phyloP scores from a whole-genome alignment of 2,329 filamentous ascomycete genomes.

The Neoscytalidium dimidiatum region DNA sequence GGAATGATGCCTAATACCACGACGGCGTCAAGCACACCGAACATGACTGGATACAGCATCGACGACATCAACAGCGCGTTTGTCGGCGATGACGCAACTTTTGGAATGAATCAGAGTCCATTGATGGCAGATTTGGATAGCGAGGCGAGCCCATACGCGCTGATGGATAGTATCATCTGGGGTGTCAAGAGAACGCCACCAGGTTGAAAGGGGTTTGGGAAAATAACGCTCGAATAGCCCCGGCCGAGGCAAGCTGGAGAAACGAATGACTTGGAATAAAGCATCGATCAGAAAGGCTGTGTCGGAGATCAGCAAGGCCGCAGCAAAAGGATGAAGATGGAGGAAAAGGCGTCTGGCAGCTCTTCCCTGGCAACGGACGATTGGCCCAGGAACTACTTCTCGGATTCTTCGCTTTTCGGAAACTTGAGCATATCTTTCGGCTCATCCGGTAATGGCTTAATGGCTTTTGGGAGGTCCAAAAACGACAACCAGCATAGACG shows the following conservation, averaged over 20 bases:
- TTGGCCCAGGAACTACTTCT: too few relatives aligned
- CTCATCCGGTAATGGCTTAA: not conserved
- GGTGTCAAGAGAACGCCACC: slow-evolving; percentile 27
- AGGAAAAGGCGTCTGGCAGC: not conserved
- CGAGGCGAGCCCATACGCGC: slow-evolving; percentile 49
- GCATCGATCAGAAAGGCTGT: not conserved
- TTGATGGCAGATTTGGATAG: slow-evolving; percentile 37
- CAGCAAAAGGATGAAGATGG: not conserved
- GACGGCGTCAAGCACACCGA: slow-evolving; percentile 18
- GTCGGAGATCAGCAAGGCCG: not conserved
- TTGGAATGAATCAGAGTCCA: slow-evolving; percentile 35
- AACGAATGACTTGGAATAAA: not conserved
- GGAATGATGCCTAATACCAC: slow-evolving; percentile 24
- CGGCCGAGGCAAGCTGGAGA: not conserved
- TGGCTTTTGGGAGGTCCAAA: not conserved
- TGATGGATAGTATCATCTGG: slow-evolving; percentile 52
- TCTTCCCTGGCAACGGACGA: too few relatives aligned
- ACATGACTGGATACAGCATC: slow-evolving; percentile 32
- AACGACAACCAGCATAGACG: not conserved
- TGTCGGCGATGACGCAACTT: slow-evolving; percentile 32
- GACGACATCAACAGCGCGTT: slow-evolving; percentile 41
- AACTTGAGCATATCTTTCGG: too few relatives aligned
- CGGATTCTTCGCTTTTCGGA: not conserved
- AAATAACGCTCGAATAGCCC: not conserved
- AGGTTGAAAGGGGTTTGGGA: not conserved